Conservation (phyloP, 768 basidiomycete genomes). For the Heimioporus sp. region DNA sequence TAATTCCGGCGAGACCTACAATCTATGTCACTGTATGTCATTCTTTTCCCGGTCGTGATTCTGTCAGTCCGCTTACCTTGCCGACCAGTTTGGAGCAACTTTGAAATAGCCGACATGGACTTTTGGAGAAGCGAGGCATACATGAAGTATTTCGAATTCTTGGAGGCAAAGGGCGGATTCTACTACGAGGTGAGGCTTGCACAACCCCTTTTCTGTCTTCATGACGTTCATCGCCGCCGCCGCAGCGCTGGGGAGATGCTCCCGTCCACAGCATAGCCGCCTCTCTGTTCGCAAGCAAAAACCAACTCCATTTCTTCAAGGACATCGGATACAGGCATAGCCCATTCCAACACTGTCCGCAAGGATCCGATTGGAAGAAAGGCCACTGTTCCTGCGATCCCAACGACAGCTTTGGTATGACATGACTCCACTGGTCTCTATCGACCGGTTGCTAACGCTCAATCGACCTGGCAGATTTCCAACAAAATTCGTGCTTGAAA, state of each 20-base stretch:
- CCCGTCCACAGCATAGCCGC: conserved; percentile 88
- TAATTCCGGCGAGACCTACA: conserved; percentile 62
- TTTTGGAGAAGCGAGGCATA: conserved; percentile 87
- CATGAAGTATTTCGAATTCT: conserved; percentile 75
- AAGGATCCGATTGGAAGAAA: conserved; percentile 65
- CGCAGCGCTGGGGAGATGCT: conserved; percentile 93
- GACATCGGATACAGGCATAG: conserved; percentile 93
- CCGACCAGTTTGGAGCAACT: conserved; percentile 82
- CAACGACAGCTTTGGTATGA: conserved; percentile 69
- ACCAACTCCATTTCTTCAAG: conserved; percentile 92
- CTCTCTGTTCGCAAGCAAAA: conserved; percentile 82
- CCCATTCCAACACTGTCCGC: conserved; percentile 92
- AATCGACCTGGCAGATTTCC: conserved; percentile 16
- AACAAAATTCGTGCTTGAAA: conserved; percentile 28
- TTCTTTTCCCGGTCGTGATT: neutral
- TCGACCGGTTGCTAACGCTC: conserved; percentile 3
- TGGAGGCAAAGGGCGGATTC: conserved; percentile 81
- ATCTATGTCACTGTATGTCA: conserved; percentile 59
- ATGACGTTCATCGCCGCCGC: neutral
- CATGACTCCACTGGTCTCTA: neutral
- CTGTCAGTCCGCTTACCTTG: neutral
- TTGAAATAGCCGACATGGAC: conserved; percentile 84
- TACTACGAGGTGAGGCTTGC: conserved; percentile 68
- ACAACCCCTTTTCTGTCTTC: neutral
- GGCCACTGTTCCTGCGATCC: conserved; percentile 89